phyloP scores from a whole-genome alignment of 441 rosid species.

The Erysimum cheiri region DNA sequence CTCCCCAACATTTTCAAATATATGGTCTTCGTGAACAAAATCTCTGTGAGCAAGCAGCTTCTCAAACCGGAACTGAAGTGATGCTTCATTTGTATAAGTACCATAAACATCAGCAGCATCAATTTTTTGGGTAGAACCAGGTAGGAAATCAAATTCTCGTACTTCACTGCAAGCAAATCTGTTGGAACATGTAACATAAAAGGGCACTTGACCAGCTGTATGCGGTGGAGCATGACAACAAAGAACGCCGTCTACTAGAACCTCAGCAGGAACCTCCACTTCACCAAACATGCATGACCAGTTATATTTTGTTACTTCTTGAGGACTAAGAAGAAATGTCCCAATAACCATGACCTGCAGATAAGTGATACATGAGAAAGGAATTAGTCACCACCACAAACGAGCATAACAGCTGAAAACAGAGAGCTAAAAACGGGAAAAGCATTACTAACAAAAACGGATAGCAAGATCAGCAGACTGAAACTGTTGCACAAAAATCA shows the following conservation, averaged over 20 bases:
- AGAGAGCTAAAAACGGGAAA: constrained; percentile 14
- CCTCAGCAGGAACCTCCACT: constrained; percentile 92
- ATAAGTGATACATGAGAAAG: constrained; percentile 24
- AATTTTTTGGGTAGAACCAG: constrained; percentile 54
- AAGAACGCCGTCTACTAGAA: constrained; percentile 84
- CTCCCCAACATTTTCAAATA: constrained; percentile 51
- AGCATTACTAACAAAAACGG: constrained; percentile 5
- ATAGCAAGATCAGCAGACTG: constrained; percentile 6
- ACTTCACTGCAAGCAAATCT: constrained; percentile 94
- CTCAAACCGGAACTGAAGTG: constrained; percentile 61
- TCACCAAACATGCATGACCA: constrained; percentile 99
- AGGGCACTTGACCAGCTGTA: constrained; percentile 76
- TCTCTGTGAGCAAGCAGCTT: constrained; percentile 59
- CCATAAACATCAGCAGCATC: constrained; percentile 53
- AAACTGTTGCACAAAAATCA: constrained; percentile 9
- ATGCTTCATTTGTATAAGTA: constrained; percentile 49
- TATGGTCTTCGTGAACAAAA: constrained; percentile 40
- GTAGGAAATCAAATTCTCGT: constrained; percentile 82
- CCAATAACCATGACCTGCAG: constrained; percentile 79
- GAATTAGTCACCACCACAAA: background rate
- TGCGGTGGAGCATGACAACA: constrained; percentile 79
- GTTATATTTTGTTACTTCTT: constrained; percentile 59
- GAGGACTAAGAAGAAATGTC: constrained; percentile 65
- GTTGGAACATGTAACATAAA: constrained; percentile 91
- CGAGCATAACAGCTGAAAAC: constrained; percentile 4